Conservation (phyloP, 768 basidiomycete species). For the Gymnopilus dilepis region DNA sequence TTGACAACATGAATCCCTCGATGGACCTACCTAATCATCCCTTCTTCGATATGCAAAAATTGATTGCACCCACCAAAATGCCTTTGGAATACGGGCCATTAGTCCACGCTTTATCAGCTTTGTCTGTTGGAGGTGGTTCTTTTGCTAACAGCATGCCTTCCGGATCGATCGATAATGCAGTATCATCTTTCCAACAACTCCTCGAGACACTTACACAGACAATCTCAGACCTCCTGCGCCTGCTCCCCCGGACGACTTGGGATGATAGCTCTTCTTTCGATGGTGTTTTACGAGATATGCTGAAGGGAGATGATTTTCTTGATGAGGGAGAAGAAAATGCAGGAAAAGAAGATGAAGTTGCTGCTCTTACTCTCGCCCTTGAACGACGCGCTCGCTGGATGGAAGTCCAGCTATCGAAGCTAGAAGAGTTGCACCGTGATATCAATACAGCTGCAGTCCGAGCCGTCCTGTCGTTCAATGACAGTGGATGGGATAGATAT, state of each 20-base stretch:
- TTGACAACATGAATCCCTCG: slow-evolving; percentile 61
- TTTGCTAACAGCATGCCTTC: slow-evolving; percentile 85
- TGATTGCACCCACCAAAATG: slow-evolving; percentile 79
- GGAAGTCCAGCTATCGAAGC: slow-evolving; percentile 87
- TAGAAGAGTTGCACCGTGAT: slow-evolving; percentile 88
- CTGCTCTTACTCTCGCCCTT: slow-evolving; percentile 79
- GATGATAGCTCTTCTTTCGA: slow-evolving; percentile 90
- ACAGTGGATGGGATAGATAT: slow-evolving; percentile 81
- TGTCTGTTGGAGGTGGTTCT: slow-evolving; percentile 85
- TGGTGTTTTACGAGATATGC: slow-evolving; percentile 84
- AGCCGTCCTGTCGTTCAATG: slow-evolving; percentile 82
- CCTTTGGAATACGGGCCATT: slow-evolving; percentile 85
- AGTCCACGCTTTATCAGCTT: slow-evolving; percentile 83
- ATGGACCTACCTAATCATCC: slow-evolving; percentile 74
- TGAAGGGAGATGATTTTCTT: slow-evolving; percentile 86
- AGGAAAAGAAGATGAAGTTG: slow-evolving; percentile 83
- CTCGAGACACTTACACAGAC: slow-evolving; percentile 90
- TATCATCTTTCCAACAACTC: slow-evolving; percentile 88
- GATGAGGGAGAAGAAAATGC: slow-evolving; percentile 72
- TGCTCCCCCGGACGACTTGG: slow-evolving; percentile 89
- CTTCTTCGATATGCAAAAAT: slow-evolving; percentile 74
- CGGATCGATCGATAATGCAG: slow-evolving; percentile 89
- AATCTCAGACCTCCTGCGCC: slow-evolving; percentile 83
- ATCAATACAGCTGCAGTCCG: slow-evolving; percentile 89
- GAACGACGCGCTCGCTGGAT: slow-evolving; percentile 93